Evolutionary conservation across 2,329 filamentous ascomycete genomes (phyloP).

Genomic region (Trichophyton schoenleinii): DNA sequence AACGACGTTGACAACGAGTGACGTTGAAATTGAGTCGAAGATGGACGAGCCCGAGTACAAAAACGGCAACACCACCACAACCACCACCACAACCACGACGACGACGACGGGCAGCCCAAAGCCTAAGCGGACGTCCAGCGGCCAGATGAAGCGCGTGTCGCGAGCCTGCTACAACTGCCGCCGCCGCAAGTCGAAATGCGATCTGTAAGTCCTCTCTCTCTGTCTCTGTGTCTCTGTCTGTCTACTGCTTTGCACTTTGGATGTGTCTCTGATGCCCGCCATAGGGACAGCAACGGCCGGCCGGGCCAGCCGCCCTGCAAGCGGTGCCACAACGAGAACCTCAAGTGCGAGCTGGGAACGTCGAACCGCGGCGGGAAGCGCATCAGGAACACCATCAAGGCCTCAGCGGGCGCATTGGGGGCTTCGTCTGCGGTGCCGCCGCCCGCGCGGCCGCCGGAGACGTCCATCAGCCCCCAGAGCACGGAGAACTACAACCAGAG

Average conservation of each 20-base stretch:
- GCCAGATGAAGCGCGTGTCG: slow-evolving; percentile 34
- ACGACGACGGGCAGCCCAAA: slow-evolving; percentile 11
- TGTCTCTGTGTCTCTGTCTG: slow-evolving; percentile 7
- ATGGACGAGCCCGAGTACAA: slow-evolving; percentile 3
- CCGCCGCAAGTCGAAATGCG: slow-evolving; percentile 40
- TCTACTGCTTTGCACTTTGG: not conserved
- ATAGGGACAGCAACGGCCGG: slow-evolving; percentile 35
- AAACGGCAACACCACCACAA: not conserved
- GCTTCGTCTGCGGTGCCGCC: not conserved
- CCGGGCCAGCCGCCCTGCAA: slow-evolving; percentile 43
- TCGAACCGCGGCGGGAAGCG: slow-evolving; percentile 48
- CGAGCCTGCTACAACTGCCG: slow-evolving; percentile 39
- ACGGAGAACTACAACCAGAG: not conserved
- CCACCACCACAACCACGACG: too few species aligned
- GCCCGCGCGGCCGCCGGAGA: not conserved
- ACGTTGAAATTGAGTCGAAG: too few species aligned
- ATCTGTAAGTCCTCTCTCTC: slow-evolving; percentile 33
- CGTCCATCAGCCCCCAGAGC: not conserved
- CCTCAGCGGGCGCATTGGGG: not conserved
- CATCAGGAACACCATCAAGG: slow-evolving; percentile 37
- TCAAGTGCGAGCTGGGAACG: slow-evolving; percentile 47
- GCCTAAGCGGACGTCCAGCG: slow-evolving; percentile 20
- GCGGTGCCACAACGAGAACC: slow-evolving; percentile 44
- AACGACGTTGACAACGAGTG: not conserved
- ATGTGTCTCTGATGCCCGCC: slow-evolving; percentile 3